Evolutionary conservation across 139 green algal species (phyloP), one percentile per base, ranked within the genome.

Genomic region (Deuterostichococcus epilithicus): DNA sequence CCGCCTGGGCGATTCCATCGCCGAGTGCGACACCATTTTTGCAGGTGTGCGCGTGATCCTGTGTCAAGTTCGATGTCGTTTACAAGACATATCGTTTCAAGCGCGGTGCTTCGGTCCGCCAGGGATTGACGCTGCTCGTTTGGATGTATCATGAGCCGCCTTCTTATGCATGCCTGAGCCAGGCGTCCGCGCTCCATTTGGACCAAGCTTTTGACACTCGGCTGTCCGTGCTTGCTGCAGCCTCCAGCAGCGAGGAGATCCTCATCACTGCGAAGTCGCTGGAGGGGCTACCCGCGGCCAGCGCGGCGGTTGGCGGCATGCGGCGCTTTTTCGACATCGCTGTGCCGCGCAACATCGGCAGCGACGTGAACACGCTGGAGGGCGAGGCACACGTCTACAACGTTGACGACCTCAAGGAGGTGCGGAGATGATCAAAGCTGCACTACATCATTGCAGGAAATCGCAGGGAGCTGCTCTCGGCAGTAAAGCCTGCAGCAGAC

Each of bases 331-430:
- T 99, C 2, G 96, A 99, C 87, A 99, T 99, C 77, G 93, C 86
- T 3, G 96, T 99, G 74, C 96, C 96, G 0, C 88, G 96, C 74
- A 99, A 99, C 88, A 94, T 99, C 39, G 92, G 85, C 0, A 76
- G 88, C 37, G 86, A 91, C 73, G 86, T 99, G 60, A 92, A 84
- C 36, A 88, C 94, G 76, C 76, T 91, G 23, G 78, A 85, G 35
- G 47, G 68, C 15, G 83, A 87, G n/a, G 63, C 73, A 6, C 86
- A 91, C 59, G 94, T 98, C 39, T 99, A 97, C 91, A 99, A 99
- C 84, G 96, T 99, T 38, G 96, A 99, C 75, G 96, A 99, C 89
- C 82, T 99, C 35, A 97, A 97, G 87, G 96, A 98, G 88, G 94
- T 75, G 72, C 3, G n/a, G n/a, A n/a, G 74, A 0, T 26, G 34